Evolutionary conservation across 805 yeast genomes (phyloP).

Genomic region (Candida caryicola): DNA sequence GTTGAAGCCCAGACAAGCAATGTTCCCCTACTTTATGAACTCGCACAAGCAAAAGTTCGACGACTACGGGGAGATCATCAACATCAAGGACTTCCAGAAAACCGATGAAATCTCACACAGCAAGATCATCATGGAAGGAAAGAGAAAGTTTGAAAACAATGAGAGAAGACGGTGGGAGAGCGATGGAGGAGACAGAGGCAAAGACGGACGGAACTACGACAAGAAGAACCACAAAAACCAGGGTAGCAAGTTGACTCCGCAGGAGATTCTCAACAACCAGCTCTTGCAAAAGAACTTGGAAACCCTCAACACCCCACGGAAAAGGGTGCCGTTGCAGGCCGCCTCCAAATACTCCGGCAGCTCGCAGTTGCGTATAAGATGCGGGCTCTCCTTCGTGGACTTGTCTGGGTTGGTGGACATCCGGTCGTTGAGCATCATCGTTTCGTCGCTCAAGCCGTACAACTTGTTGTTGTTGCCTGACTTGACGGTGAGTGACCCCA

Average conservation of each 20-base stretch:
- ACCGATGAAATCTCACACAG: constrained; percentile 47
- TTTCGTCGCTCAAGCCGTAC: constrained; percentile 76
- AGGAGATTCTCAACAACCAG: constrained; percentile 41
- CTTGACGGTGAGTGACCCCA: constrained; percentile 21
- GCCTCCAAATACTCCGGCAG: constrained; percentile 20
- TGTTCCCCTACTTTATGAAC: constrained; percentile 70
- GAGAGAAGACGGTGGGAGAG: constrained; percentile 30
- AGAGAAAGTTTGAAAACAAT: constrained; percentile 33
- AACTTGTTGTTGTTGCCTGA: constrained; percentile 61
- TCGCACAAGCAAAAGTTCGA: constrained; percentile 59
- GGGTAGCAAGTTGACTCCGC: constrained; percentile 37
- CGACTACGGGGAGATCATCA: constrained; percentile 83
- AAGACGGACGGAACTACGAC: constrained; percentile 18
- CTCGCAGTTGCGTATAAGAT: constrained; percentile 49
- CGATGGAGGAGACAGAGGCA: constrained; percentile 12
- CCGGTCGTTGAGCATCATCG: constrained; percentile 73
- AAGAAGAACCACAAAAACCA: constrained; percentile 17
- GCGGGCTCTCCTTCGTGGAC: constrained; percentile 76
- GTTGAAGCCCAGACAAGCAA: constrained; percentile 51
- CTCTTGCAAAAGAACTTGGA: constrained; percentile 43
- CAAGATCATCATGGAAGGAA: constrained; percentile 36
- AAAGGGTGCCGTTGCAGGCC: constrained; percentile 29
- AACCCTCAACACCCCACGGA: constrained; percentile 51
- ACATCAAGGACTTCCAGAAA: constrained; percentile 58
- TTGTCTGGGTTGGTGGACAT: constrained; percentile 80